Base-by-base conservation (phyloP, 495 filamentous ascomycete species). In the Penicillium nucicola region DNA sequence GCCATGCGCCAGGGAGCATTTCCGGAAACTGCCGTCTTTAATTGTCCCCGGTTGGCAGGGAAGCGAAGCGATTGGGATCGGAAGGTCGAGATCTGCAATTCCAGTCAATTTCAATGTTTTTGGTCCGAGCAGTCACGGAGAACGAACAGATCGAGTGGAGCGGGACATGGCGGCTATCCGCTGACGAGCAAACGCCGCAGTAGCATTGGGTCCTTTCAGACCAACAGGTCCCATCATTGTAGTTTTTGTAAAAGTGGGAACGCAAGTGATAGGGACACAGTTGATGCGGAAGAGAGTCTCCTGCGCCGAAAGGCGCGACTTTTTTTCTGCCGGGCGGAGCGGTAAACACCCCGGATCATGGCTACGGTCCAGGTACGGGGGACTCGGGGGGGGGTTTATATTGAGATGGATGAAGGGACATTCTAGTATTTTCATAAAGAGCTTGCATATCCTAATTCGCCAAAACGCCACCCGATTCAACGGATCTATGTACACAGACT, bases 281-380 rank as follows among this genome's bases (percentile, higher is more conserved):
- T 28, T 28, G 25, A 28, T 49, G n/a, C 39, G 44, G 52, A 52
- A 54, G 41, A 49, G 56, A 57, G 53, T 43, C 48, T 53, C 23
- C 50, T 50, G 49, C 34, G 22, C 42, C 41, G 51, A 38, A 51
- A 43, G 49, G 56, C 55, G 50, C 55, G 56, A 58, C 64, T 67
- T 63, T 65, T 65, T 61, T 72, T 72, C 67, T 74, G 70, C 70
- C 70, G 62, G 66, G 68, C 64, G 68, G 67, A 50, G 50, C 53
- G 39, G 45, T 56, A 56, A 59, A 63, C 46, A 53, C 18, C 45
- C 36, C 32, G 52, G 32, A 37, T 23, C 43, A 41, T 37, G 51
- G 51, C 34, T 45, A 34, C 40, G 37, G 40, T 19, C 17, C 42
- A 30, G 45, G 23, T 25, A 37, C 42, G 23, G 13, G 48, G 30